Base-by-base conservation (phyloP, 371 early-diverging fungal species). In the Mortierella sp. region DNA sequence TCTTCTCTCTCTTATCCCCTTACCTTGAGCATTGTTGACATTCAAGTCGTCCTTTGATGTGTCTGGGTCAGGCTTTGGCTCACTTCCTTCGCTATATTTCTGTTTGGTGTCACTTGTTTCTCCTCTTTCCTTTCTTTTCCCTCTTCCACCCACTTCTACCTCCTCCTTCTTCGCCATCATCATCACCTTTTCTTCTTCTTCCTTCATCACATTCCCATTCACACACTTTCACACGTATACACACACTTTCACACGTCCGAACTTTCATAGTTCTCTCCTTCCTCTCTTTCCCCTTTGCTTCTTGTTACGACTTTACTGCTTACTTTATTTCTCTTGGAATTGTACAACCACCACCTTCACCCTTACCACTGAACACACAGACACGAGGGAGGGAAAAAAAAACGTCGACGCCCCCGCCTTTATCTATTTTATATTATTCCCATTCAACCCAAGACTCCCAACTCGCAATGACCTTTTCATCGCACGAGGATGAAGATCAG, bases 401-500 rank as follows among this genome's bases (percentile, higher is more conserved):
- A 64, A 64, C 29, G 37, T 31, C 26, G 31, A 58, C 64, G 39
- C 40, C 40, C 13, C 39, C 40, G 66, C 29, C 29, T 66, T 10
- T 7, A 5, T 52, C 24, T 29, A 26, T 29, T 43, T 8, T 31
- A 55, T 66, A 66, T 5, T 66, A 66, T 66, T 66, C 66, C 26
- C 19, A 66, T 66, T 43, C 66, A 22, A 16, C 3, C 66, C 66
- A 66, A 29, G 24, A 44, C 44, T 29, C 16, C 48, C 63, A 64
- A 24, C 22, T 39, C 45, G 22, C 22, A 47, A 77, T 77, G 78
- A 68, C 78, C 37, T 77, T 77, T 68, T 63, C 50, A 31, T 48
- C 72, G 34, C 53, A 77, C 69, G 78, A 77, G 55, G 69, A 77
- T 72, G 78, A 64, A 37, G 73, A 72, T 13, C 78, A 68, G 64